phyloP scores from a whole-genome alignment of 441 rosid species.

The Populus hybrid region DNA sequence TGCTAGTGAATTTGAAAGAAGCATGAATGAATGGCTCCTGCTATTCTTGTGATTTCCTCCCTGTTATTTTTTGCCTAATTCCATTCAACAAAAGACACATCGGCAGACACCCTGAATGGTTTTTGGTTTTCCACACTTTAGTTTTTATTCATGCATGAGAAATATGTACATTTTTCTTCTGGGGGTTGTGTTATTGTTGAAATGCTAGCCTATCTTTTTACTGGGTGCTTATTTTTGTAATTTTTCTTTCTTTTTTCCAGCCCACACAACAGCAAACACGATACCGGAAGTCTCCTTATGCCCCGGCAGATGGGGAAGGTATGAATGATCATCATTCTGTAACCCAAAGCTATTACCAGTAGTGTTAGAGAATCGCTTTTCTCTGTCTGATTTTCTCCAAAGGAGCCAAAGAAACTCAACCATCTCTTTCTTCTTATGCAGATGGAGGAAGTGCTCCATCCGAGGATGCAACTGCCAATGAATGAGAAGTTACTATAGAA shows the following conservation, averaged over 20 bases:
- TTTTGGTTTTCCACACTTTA: not conserved
- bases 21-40: not conserved
- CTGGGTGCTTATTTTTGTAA: slow-evolving; percentile 8
- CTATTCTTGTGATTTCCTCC: not conserved
- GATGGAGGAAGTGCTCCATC: slow-evolving; percentile 63
- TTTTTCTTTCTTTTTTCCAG: slow-evolving; percentile 30
- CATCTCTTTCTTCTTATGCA: slow-evolving; percentile 18
- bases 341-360: not conserved
- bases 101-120: not conserved
- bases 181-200: not conserved
- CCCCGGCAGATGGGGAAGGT: slow-evolving; percentile 84
- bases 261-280: slow-evolving; percentile 97
- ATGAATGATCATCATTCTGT: slow-evolving; percentile 5
- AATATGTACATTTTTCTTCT: not conserved
- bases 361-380: not conserved
- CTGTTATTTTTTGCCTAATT: not conserved
- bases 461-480: slow-evolving; percentile 47
- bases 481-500: slow-evolving; percentile 24
- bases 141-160: not conserved
- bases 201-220: not conserved
- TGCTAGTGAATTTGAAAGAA: not conserved
- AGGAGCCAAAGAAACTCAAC: not conserved
- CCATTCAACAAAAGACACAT: not conserved
- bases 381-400: not conserved
- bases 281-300: slow-evolving; percentile 80